Percentiles rank a stretch among this genome's conserved stretches.
phyloP scores from a whole-genome alignment of 2,329 filamentous ascomycete species.

The Diaporthe sp. region DNA sequence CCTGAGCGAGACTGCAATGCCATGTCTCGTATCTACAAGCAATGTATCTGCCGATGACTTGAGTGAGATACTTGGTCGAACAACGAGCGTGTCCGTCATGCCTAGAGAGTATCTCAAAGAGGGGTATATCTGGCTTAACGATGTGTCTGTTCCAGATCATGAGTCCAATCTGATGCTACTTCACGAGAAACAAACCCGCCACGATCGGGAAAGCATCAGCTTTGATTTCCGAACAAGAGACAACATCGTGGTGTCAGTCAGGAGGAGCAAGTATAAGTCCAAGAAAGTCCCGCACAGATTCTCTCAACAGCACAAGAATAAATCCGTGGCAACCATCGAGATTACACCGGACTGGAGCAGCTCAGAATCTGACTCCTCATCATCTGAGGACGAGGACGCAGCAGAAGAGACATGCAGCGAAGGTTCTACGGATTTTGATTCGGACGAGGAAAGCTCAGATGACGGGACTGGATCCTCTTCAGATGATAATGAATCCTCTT shows the following conservation, averaged over 20 bases:
- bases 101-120: neutral
- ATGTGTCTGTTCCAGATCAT: neutral
- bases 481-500: neutral
- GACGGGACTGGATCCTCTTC: neutral
- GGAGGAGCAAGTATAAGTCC: neutral
- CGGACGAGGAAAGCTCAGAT: neutral
- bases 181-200: neutral
- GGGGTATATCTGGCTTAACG: neutral
- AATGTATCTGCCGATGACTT: neutral
- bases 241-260: neutral
- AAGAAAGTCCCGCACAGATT: neutral
- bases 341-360: neutral
- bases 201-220: neutral
- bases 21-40: neutral
- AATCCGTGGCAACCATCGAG: neutral
- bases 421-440: neutral
- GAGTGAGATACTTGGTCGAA: neutral
- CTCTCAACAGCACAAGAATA: neutral
- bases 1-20: neutral
- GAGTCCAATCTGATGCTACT: neutral
- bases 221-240: neutral
- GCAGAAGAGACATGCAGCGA: constrained; percentile 5
- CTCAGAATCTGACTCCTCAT: neutral
- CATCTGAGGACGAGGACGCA: neutral
- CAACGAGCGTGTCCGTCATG: neutral